phyloP scores from a whole-genome alignment of 495 filamentous ascomycete genomes.

The Niebla homalea region DNA sequence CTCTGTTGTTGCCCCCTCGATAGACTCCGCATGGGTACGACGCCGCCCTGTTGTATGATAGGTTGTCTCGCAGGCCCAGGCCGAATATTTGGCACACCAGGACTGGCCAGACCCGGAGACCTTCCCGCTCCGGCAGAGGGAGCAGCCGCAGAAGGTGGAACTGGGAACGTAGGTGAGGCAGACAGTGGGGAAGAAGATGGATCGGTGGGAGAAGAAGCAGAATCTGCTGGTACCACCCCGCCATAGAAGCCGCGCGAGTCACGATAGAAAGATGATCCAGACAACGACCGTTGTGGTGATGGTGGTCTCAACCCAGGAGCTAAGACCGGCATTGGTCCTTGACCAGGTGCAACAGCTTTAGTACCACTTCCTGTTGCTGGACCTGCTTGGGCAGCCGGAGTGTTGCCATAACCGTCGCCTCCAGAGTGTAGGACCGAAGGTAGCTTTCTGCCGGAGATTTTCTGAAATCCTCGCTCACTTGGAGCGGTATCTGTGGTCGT shows the following conservation, averaged over 20 bases:
- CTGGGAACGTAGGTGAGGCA: conserved; percentile 18
- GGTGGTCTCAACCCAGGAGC: conserved; percentile 7
- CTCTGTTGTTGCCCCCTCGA: conserved; percentile 16
- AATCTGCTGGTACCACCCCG: conserved; percentile 11
- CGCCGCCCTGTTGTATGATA: conserved; percentile 28
- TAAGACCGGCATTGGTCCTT: conserved; percentile 7
- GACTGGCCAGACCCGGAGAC: neutral
- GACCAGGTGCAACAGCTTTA: conserved; percentile 1
- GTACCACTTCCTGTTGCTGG: neutral
- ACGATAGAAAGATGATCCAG: conserved; percentile 27
- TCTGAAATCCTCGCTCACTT: conserved; percentile 44
- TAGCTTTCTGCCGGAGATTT: conserved; percentile 60
- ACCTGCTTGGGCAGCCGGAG: conserved; percentile 4
- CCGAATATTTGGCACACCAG: conserved; percentile 26
- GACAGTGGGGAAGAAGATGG: conserved; percentile 15
- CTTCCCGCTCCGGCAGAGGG: conserved; percentile 23
- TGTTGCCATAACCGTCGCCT: conserved; percentile 53
- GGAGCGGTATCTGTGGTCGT: conserved; percentile 22
- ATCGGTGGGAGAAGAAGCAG: conserved; percentile 6
- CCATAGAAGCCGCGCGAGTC: conserved; percentile 29
- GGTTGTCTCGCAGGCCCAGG: conserved; percentile 39
- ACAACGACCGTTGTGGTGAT: conserved; percentile 18
- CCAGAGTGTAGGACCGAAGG: conserved; percentile 54
- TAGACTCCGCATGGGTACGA: conserved; percentile 15
- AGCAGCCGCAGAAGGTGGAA: conserved; percentile 7